Conservation (phyloP, 148 eudicot genomes). For the Amaranthus cruentus region DNA sequence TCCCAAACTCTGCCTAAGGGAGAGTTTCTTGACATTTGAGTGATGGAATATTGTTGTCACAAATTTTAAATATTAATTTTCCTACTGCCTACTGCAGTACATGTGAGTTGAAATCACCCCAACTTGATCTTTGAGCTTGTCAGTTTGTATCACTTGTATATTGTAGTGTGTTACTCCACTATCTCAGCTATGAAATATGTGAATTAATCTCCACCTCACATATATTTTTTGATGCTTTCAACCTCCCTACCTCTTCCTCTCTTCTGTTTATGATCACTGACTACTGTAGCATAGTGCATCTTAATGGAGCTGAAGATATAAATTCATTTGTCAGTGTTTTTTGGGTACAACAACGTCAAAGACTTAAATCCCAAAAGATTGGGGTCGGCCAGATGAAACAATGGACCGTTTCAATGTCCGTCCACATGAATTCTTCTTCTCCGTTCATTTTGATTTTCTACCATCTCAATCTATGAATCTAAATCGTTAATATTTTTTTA, state of each 20-base stretch:
- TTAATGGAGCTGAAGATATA: constrained; percentile 12
- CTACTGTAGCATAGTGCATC: constrained; percentile 16
- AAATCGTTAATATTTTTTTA: too few relatives aligned
- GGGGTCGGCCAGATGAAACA: too few relatives aligned
- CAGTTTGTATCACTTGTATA: constrained; percentile 19
- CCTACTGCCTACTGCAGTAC: constrained; percentile 17
- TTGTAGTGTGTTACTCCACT: constrained; percentile 20
- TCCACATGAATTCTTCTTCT: too few relatives aligned
- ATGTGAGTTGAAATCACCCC: constrained; percentile 28
- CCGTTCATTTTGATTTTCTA: too few relatives aligned
- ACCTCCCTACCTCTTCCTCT: not conserved
- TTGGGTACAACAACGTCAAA: too few relatives aligned
- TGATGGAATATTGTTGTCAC: not conserved
- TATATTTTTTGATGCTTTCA: constrained; percentile 9
- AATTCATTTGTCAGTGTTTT: not conserved
- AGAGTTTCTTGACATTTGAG: too few relatives aligned
- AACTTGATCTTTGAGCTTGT: constrained; percentile 26
- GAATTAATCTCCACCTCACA: constrained; percentile 24
- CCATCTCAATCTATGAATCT: too few relatives aligned
- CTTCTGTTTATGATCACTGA: not conserved
- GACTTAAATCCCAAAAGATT: too few relatives aligned
- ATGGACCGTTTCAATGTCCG: too few relatives aligned
- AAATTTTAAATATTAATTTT: constrained; percentile 12
- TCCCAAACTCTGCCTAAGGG: too few relatives aligned
- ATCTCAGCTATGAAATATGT: not conserved